Conservation (phyloP, 352 stramenopile genomes). For the Hyphochytrium catenoides region DNA sequence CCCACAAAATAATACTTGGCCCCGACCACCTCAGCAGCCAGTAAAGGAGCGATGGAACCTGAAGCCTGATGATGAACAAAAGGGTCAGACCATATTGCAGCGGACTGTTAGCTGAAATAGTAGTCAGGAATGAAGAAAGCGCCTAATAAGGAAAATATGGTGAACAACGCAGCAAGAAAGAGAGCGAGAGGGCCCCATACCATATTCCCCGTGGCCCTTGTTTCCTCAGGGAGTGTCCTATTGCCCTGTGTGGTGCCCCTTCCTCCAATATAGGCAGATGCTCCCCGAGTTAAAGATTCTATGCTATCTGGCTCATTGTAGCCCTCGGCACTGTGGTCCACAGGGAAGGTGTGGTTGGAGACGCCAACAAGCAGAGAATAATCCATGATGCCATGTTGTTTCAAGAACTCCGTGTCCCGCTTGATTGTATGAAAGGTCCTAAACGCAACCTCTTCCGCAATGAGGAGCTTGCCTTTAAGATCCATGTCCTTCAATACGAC, state of each 20-base stretch:
- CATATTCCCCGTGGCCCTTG: too few relatives aligned
- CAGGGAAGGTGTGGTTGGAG: constrained; percentile 45
- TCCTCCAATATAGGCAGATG: too few relatives aligned
- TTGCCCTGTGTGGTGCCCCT: too few relatives aligned
- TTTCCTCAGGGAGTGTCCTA: too few relatives aligned
- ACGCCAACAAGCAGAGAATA: constrained; percentile 61
- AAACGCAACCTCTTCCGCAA: constrained; percentile 24
- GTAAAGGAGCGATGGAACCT: constrained; percentile 29
- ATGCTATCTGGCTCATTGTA: too few relatives aligned
- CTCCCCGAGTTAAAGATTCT: too few relatives aligned
- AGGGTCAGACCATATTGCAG: background rate
- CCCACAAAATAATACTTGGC: constrained; percentile 62
- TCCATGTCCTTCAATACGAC: constrained; percentile 58
- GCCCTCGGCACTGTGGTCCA: too few relatives aligned
- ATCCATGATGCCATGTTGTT: constrained; percentile 61
- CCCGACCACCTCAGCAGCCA: constrained; percentile 37
- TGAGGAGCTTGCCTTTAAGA: constrained; percentile 41
- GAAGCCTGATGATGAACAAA: too few relatives aligned
- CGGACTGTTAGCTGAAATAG: background rate
- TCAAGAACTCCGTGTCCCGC: constrained; percentile 35
- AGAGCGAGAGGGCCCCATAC: too few relatives aligned
- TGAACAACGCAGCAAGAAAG: too few relatives aligned
- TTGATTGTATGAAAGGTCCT: constrained; percentile 35
- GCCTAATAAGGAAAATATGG: too few relatives aligned
- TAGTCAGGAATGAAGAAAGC: too few relatives aligned